Evolutionary conservation across 352 stramenopile genomes (phyloP), one percentile per base, ranked within the genome.

Genomic region (Globisporangium cederbergense): DNA sequence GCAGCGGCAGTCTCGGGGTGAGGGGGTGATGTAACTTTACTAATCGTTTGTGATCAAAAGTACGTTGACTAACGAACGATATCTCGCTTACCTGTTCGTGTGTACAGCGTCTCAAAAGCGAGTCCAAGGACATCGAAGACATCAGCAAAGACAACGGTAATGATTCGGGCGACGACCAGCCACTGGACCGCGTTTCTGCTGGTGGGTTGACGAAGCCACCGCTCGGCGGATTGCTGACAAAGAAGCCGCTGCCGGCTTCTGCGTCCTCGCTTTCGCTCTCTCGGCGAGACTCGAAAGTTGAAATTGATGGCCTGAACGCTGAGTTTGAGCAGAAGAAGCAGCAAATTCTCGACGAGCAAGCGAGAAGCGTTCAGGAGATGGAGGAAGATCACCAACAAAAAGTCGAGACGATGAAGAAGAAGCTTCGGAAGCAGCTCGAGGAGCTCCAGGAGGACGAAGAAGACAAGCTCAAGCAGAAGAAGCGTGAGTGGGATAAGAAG

Each of bases 401-500:
- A 11, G 38, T 86, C 5, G 64, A 70, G 0, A 52, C 70, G 9
- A 51, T 86, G 25, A 68, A 65, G 34, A 86, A 85, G 65, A 85
- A 81, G 55, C 30, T 80, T 10, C 73, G 85, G 47, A 72, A 67
- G 32, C 70, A 86, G 38, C 42, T 84, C 1, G 75, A 90, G 6
- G 76, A 86, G n/a, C 40, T 81, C 2, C 64, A 88, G 54, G 76
- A 89, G 16, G 68, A 85, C 8, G 74, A 88, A 47, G 81, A 86
- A 11, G 62, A 63, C 54, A 88, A 77, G 42, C 52, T 86, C 10
- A 90, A 89, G 47, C 78, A 90, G 38, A 66, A 77, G 20, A 88
- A 83, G 36, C 72, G 71, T 18, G 81, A 91, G 47, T 66, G 87
- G 4, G 77, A 88, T n/a, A 91, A 85, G 60, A 88, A 88, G 52